Evolutionary conservation across 23 red algal genomes (phyloP).

Genomic region (Gracilaria caudata): DNA sequence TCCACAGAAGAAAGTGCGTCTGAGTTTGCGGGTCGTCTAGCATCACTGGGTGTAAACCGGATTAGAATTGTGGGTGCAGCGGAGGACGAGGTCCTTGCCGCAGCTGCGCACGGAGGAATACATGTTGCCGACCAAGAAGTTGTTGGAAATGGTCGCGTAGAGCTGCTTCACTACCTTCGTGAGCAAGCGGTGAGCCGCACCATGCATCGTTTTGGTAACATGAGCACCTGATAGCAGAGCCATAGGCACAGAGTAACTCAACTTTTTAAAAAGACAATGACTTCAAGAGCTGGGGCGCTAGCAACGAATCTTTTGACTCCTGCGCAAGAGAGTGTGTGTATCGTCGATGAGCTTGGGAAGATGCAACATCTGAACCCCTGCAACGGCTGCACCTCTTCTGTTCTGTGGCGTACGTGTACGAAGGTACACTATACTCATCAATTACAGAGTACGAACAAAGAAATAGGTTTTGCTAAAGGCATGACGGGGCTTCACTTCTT

Average conservation of each 20-base stretch:
- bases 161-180: constrained; percentile 63
- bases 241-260: neutral
- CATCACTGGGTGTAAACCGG: constrained; percentile 21
- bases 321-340: no score
- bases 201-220: constrained; percentile 62
- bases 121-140: constrained; percentile 45
- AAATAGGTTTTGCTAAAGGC: no score
- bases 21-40: constrained; percentile 24
- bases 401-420: no score
- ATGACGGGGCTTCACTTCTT: no score
- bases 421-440: no score
- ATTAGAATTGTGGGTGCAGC: constrained; percentile 36
- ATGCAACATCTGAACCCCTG: no score
- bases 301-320: no score
- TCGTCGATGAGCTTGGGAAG: no score
- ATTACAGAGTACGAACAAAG: no score
- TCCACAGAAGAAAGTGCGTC: constrained; percentile 40
- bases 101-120: constrained; percentile 5
- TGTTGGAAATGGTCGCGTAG: constrained; percentile 39
- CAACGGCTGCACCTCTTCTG: no score
- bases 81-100: constrained; percentile 38
- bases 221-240: constrained; percentile 12
- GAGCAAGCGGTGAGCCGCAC: constrained; percentile 59
- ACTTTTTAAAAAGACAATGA: neutral
- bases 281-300: no score